Conservation (phyloP, 2,329 filamentous ascomycete genomes). For the Fusarium penzigii region DNA sequence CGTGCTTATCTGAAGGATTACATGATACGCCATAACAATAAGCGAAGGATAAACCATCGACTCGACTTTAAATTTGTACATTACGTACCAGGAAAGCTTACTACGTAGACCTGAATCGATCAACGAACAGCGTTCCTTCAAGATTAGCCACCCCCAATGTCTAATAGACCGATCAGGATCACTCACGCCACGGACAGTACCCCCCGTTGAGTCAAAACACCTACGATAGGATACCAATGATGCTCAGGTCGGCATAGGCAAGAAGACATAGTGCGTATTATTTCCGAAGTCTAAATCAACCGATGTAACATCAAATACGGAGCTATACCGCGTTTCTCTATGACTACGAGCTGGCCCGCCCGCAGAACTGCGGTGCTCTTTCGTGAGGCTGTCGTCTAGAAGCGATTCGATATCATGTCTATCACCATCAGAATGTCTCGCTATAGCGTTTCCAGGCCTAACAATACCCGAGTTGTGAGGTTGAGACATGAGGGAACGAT, state of each 20-base stretch:
- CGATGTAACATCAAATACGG: neutral
- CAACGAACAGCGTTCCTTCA: neutral
- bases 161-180: neutral
- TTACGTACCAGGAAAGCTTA: neutral
- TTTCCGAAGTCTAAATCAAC: neutral
- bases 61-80: neutral
- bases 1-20: no score
- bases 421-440: neutral
- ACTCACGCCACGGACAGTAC: neutral
- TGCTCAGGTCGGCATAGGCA: neutral
- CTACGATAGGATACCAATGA: neutral
- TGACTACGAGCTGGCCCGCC: neutral
- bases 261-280: neutral
- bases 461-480: neutral
- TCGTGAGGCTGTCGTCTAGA: neutral
- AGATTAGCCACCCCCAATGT: neutral
- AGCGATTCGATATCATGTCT: neutral
- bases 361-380: neutral
- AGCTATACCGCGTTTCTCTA: neutral
- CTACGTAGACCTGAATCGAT: neutral
- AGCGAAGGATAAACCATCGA: neutral
- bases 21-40: no score
- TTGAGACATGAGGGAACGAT: neutral
- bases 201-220: neutral
- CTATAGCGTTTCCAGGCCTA: no score